A percentile compares a stretch with the other conserved stretches of the same genome.
Evolutionary conservation across 495 filamentous ascomycete genomes (phyloP).

Genomic region (Terfezia boudieri): DNA sequence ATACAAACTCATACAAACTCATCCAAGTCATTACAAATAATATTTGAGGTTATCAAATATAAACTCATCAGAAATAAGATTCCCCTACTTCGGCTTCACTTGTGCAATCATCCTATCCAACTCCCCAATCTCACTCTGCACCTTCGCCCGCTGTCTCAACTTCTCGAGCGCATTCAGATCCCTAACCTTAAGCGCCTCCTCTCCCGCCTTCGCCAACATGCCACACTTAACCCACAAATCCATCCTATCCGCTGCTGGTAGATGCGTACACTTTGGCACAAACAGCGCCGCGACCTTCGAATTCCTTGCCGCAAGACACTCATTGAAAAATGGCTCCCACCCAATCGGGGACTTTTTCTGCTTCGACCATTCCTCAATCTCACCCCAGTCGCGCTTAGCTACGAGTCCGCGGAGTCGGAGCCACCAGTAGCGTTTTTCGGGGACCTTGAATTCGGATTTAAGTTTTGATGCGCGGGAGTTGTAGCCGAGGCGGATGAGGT

Average conservation of each 20-base stretch:
- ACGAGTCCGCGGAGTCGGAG: slow-evolving; percentile 72
- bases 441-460: slow-evolving; percentile 75
- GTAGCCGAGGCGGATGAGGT: slow-evolving; percentile 52
- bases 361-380: slow-evolving; percentile 64
- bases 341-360: slow-evolving; percentile 71
- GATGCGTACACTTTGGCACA: slow-evolving; percentile 59
- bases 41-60: neutral
- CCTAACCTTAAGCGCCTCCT: slow-evolving; percentile 69
- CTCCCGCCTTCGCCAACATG: slow-evolving; percentile 68
- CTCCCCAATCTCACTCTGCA: slow-evolving; percentile 8
- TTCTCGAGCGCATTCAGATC: slow-evolving; percentile 35
- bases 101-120: slow-evolving; percentile 15
- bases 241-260: slow-evolving; percentile 37
- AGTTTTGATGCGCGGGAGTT: slow-evolving; percentile 62
- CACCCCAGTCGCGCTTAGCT: slow-evolving; percentile 69
- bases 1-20: too few relatives aligned
- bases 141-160: slow-evolving; percentile 10
- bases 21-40: too few relatives aligned
- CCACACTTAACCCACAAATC: slow-evolving; percentile 96
- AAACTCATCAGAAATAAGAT: neutral
- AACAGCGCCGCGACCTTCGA: slow-evolving; percentile 63
- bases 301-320: slow-evolving; percentile 71
- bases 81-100: neutral
- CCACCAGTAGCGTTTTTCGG: slow-evolving; percentile 82
- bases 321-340: slow-evolving; percentile 95